These are phyloP conservation scores for Stereocaulon alpinum DNA, from an alignment of 495 filamentous ascomycete genomes.

Conservation along the genomic window DNA sequence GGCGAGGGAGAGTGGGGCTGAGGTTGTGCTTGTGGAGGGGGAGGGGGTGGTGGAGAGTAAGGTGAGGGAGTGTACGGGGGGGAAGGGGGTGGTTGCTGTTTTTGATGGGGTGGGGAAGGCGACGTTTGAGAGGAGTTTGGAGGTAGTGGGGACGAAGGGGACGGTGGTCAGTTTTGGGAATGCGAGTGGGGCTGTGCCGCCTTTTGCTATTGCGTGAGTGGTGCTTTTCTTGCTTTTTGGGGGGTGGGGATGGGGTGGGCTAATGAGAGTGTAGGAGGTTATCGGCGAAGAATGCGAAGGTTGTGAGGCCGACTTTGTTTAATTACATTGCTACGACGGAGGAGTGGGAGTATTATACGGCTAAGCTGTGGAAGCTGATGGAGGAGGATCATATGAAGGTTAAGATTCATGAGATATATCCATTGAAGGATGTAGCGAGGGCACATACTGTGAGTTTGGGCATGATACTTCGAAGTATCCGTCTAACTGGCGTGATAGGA, in stretches of 20 bases:
- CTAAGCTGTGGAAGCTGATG: conserved; percentile 67
- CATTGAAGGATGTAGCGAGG: conserved; percentile 60
- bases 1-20: conserved; percentile 58
- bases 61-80: conserved; percentile 61
- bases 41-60: conserved; percentile 53
- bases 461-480: not conserved
- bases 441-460: conserved; percentile 50
- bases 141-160: conserved; percentile 71
- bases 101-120: conserved; percentile 84
- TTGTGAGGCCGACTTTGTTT: conserved; percentile 65
- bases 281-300: conserved; percentile 68
- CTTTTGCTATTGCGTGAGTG: conserved; percentile 55
- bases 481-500: conserved; percentile 38
- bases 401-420: conserved; percentile 71
- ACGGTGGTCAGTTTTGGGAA: conserved; percentile 83
- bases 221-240: not conserved
- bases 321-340: conserved; percentile 66
- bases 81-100: conserved; percentile 64
- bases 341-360: conserved; percentile 61
- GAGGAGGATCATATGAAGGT: conserved; percentile 57
- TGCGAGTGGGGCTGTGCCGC: conserved; percentile 71
- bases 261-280: conserved; percentile 34
- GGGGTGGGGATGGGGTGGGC: not conserved
- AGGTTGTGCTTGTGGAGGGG: conserved; percentile 57
- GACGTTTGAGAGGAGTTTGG: conserved; percentile 78